Base-by-base conservation (phyloP, 352 stramenopile genomes). In the Pythium brachiatum region DNA sequence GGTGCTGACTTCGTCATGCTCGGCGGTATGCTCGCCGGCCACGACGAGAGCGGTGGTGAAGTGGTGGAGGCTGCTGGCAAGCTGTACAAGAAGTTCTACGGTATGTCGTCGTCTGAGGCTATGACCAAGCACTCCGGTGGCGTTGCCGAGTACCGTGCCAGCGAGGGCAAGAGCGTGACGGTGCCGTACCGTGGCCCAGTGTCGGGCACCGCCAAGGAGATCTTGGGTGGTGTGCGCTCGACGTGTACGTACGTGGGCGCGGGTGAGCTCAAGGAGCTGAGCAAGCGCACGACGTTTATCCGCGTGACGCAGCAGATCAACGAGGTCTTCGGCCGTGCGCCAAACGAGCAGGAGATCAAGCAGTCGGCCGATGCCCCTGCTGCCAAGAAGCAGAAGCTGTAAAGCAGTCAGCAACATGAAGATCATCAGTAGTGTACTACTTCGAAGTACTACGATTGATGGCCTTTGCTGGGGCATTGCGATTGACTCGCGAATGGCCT, bases 201-300 rank as follows among this genome's bases (percentile, higher is more conserved):
- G 26, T 68, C 71, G 12, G 74, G 38, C 5, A 97, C 89, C 15
- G 84, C 89, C 54, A 91, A 90, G 63, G 89, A 97, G 57, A 95
- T 98, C 32, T 79, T 98, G 15, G 92, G 92, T 12, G 92, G 92
- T n/a, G 76, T 98, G 51, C 85, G 92, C 20, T 97, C 88, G 8
- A 91, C 90, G 2, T 98, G 92, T 70, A 98, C 92, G 34, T 98
- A 98, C 70, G 92, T 98, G 2, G 92, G 92, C 13, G 92, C 92
- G 3, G 72, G 70, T 53, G 77, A 89, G 54, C 69, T 98, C 26
- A 96, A 96, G 70, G 89, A 98, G 64, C 81, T 98, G 26, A 92
- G 89, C 72, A 97, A 97, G 86, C 81, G 92, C 50, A 98, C 92
- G 34, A 98, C 92, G 21, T 98, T 98, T 60, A 96, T 98, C 55